A percentile compares a stretch with the other conserved stretches of the same genome.
These are phyloP conservation scores for Stipa capillata DNA, from an alignment of 176 grass and related monocot species.

Conservation along the genomic window DNA sequence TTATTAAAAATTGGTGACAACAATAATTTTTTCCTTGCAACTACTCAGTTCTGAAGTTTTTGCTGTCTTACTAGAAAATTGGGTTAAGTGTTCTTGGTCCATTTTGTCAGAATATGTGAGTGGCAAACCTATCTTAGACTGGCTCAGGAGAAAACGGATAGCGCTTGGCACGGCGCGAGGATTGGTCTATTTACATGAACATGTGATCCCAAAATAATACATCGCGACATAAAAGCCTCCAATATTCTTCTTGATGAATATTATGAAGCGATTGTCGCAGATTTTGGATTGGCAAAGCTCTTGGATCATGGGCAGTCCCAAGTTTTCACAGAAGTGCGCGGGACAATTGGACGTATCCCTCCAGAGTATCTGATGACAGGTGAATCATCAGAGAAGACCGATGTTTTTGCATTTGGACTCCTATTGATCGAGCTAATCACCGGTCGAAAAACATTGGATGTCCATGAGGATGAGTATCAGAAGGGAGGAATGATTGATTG, in stretches of 20 bases:
- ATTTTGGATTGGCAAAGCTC: slow-evolving; percentile 82
- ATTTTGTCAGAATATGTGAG: slow-evolving; percentile 41
- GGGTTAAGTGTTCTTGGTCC: background rate
- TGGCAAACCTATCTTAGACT: slow-evolving; percentile 60
- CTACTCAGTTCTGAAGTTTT: background rate
- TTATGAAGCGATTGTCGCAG: slow-evolving; percentile 73
- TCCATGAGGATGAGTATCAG: slow-evolving; percentile 36
- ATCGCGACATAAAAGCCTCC: slow-evolving; percentile 84
- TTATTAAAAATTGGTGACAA: background rate
- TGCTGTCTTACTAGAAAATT: background rate
- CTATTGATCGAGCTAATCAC: slow-evolving; percentile 72
- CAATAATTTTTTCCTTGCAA: no score
- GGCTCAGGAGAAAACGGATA: slow-evolving; percentile 71
- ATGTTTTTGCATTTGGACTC: slow-evolving; percentile 81
- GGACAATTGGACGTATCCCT: slow-evolving; percentile 70
- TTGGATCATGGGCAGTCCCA: slow-evolving; percentile 67
- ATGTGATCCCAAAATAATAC: slow-evolving; percentile 87
- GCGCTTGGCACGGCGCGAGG: slow-evolving; percentile 63
- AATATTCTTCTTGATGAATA: slow-evolving; percentile 78
- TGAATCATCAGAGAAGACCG: slow-evolving; percentile 72
- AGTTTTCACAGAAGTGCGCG: slow-evolving; percentile 44
- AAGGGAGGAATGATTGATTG: slow-evolving; percentile 62
- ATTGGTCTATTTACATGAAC: slow-evolving; percentile 68
- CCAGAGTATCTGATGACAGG: slow-evolving; percentile 47
- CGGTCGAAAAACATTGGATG: slow-evolving; percentile 48